Conservation (phyloP, 495 filamentous ascomycete species). For the Hyaloscypha finlandica region DNA sequence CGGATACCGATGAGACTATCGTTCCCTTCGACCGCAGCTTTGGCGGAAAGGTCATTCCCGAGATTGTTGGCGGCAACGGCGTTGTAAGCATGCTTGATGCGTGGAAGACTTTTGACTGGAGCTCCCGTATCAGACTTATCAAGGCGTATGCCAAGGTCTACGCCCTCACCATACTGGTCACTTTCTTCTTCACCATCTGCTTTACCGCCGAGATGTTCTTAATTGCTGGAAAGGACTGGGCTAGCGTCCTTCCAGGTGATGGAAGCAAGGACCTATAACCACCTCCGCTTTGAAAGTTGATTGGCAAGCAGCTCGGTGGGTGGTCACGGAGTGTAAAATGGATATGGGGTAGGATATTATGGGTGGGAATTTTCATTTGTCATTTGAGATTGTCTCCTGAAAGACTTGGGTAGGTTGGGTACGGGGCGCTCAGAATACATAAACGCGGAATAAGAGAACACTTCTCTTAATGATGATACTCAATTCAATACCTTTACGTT, state of each 20-base stretch:
- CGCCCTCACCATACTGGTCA: constrained; percentile 49
- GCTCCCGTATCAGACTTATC: constrained; percentile 56
- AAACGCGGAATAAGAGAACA: background rate
- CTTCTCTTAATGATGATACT: background rate
- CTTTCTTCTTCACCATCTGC: constrained; percentile 41
- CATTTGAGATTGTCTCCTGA: background rate
- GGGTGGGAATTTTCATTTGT: background rate
- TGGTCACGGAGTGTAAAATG: background rate
- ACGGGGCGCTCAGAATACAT: background rate
- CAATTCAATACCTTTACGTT: background rate
- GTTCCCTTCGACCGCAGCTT: constrained; percentile 77
- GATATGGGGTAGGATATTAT: background rate
- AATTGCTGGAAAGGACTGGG: constrained; percentile 35
- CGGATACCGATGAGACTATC: constrained; percentile 69
- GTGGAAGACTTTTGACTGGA: constrained; percentile 67
- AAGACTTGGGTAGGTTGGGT: background rate
- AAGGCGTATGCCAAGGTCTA: constrained; percentile 62
- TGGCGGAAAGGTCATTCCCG: constrained; percentile 56
- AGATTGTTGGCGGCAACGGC: constrained; percentile 61
- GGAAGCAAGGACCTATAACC: constrained; percentile 4
- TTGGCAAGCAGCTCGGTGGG: background rate
- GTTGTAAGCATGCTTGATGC: constrained; percentile 63
- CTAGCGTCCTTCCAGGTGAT: constrained; percentile 14
- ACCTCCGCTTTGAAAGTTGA: background rate
- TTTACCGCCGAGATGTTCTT: constrained; percentile 41